A percentile compares a stretch with the other conserved stretches of the same genome.
These are phyloP conservation scores for Cinchona pubescens DNA, from an alignment of 257 asterid species.

Conservation along the genomic window DNA sequence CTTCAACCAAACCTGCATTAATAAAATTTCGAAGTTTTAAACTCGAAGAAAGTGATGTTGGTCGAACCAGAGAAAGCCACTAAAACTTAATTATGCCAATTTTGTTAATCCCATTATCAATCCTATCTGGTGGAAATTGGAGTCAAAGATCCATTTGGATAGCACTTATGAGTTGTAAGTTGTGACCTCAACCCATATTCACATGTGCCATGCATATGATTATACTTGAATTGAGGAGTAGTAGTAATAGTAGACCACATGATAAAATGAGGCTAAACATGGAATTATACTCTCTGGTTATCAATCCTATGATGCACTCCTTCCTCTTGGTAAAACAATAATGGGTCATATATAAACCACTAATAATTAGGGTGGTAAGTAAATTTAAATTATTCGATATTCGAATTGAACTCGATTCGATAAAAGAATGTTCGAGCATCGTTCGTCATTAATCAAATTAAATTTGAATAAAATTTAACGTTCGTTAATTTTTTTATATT, in stretches of 20 bases:
- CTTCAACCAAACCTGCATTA: constrained; percentile 36
- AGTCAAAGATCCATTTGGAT: constrained; percentile 31
- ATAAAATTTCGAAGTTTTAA: constrained; percentile 7
- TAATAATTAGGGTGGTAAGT: no score
- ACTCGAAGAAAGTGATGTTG: constrained; percentile 4
- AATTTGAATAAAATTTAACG: no score
- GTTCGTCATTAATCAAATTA: no score
- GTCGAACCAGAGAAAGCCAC: background rate
- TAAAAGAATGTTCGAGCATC: no score
- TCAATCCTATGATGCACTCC: background rate
- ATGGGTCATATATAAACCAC: no score
- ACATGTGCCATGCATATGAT: constrained; percentile 4
- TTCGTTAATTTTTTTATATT: no score
- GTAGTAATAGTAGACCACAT: background rate
- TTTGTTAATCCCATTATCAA: background rate
- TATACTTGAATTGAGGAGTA: background rate
- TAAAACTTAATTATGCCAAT: no score
- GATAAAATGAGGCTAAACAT: background rate
- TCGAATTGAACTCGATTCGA: no score
- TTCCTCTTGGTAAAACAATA: background rate
- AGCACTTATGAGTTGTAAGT: constrained; percentile 25
- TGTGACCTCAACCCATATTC: constrained; percentile 26
- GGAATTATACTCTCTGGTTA: no score
- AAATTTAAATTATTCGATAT: no score
- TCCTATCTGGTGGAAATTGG: background rate